phyloP scores from a whole-genome alignment of 441 rosid species.

The Populus trichocarpa region DNA sequence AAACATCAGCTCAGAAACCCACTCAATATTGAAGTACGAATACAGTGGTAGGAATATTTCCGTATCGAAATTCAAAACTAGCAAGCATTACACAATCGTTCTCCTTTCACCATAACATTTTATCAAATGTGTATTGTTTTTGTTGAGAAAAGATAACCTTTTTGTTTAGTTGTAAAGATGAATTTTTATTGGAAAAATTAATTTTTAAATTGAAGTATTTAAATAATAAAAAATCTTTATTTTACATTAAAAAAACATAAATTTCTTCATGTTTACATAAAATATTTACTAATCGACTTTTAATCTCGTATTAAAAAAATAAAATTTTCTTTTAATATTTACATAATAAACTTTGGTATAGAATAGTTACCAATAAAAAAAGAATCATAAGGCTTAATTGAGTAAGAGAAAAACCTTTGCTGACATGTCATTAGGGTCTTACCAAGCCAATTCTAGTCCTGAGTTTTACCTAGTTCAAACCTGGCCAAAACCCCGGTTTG shows the following conservation, averaged over 20 bases:
- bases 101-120: neutral
- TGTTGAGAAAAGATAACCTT: neutral
- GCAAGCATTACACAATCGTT: neutral
- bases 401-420: accelerated
- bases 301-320: too few relatives aligned
- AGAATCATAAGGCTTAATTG: too few relatives aligned
- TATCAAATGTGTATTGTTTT: neutral
- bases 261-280: accelerated
- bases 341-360: too few relatives aligned
- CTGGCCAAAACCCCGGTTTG: accelerated
- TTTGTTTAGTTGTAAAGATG: neutral
- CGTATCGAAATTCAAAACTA: neutral
- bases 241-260: too few relatives aligned
- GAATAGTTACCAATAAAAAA: too few relatives aligned
- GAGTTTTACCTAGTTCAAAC: too few relatives aligned
- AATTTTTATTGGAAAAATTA: neutral
- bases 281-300: too few relatives aligned
- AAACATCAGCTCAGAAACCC: neutral
- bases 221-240: too few relatives aligned
- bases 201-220: too few relatives aligned
- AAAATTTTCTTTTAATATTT: too few relatives aligned
- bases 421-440: too few relatives aligned
- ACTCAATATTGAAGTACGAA: neutral
- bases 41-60: neutral
- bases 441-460: accelerated